Evolutionary conservation across 768 basidiomycete genomes (phyloP).

Genomic region (Tylopilus felleus): DNA sequence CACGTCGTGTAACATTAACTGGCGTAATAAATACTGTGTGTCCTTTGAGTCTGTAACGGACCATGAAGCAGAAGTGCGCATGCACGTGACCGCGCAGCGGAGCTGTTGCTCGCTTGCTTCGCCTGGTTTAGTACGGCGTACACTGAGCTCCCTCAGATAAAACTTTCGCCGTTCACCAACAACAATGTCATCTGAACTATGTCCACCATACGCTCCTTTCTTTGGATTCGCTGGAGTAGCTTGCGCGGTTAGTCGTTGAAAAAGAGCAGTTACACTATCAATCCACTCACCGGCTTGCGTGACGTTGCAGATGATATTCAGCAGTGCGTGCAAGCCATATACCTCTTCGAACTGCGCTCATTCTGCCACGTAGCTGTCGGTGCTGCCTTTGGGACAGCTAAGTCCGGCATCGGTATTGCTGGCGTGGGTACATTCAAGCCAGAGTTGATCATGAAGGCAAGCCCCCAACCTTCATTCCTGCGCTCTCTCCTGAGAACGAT

Average conservation of each 20-base stretch:
- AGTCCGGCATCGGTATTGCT: slow-evolving; percentile 95
- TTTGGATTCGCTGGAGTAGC: slow-evolving; percentile 97
- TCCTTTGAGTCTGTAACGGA: neutral
- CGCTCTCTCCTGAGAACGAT: neutral
- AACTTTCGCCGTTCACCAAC: neutral
- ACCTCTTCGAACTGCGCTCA: slow-evolving; percentile 10
- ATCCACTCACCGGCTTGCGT: slow-evolving; percentile 9
- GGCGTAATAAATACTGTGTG: neutral
- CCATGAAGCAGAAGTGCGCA: neutral
- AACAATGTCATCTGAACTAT: slow-evolving; percentile 52
- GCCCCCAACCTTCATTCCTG: neutral
- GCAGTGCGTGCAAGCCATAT: slow-evolving; percentile 61
- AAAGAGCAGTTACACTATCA: neutral
- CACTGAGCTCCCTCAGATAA: neutral
- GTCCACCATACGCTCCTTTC: slow-evolving; percentile 95
- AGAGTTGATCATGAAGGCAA: slow-evolving; percentile 97
- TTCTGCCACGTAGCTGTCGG: slow-evolving; percentile 62
- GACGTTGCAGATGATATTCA: slow-evolving; percentile 82
- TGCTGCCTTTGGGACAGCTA: slow-evolving; percentile 94
- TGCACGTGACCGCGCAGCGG: slow-evolving; percentile 13
- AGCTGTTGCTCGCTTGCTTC: neutral
- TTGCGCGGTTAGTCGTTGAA: slow-evolving; percentile 64
- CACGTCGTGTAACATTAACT: neutral
- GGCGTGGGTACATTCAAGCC: slow-evolving; percentile 92
- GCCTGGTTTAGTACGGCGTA: neutral